Percentiles rank a stretch among this genome's conserved stretches.
phyloP scores from a whole-genome alignment of 2,329 filamentous ascomycete species.

The Penicillium sp. region DNA sequence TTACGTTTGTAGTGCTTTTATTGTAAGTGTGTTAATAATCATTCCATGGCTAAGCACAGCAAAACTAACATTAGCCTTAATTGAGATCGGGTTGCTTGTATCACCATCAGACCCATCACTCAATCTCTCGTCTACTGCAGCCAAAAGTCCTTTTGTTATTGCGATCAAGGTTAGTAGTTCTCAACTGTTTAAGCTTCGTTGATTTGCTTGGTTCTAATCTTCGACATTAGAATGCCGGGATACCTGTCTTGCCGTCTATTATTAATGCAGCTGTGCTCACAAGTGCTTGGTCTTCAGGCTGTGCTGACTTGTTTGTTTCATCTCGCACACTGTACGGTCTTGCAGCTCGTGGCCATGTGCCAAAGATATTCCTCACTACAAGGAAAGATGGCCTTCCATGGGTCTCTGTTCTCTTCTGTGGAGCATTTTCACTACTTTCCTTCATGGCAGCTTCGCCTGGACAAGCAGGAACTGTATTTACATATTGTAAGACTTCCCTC shows the following conservation, averaged over 20 bases:
- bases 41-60: too few relatives aligned
- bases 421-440: constrained; percentile 16
- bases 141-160: constrained; percentile 45
- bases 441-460: constrained; percentile 19
- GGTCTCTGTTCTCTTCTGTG: constrained; percentile 18
- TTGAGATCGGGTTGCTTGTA: constrained; percentile 16
- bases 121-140: constrained; percentile 41
- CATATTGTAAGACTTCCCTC: constrained; percentile 15
- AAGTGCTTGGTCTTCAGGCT: constrained; percentile 73
- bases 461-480: constrained; percentile 18
- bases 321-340: constrained; percentile 65
- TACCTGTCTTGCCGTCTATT: constrained; percentile 61
- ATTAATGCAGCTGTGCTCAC: constrained; percentile 76
- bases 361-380: constrained; percentile 49
- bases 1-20: constrained; percentile 11
- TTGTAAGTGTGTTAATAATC: neutral
- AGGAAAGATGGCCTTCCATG: constrained; percentile 18
- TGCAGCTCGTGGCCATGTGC: constrained; percentile 61
- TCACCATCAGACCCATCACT: constrained; percentile 18
- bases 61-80: neutral
- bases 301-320: constrained; percentile 71
- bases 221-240: constrained; percentile 49
- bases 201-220: too few relatives aligned
- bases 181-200: too few relatives aligned
- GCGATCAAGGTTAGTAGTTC: constrained; percentile 26